Base-by-base conservation (phyloP, 2,329 filamentous ascomycete species). In the Acrocalymma vagum region DNA sequence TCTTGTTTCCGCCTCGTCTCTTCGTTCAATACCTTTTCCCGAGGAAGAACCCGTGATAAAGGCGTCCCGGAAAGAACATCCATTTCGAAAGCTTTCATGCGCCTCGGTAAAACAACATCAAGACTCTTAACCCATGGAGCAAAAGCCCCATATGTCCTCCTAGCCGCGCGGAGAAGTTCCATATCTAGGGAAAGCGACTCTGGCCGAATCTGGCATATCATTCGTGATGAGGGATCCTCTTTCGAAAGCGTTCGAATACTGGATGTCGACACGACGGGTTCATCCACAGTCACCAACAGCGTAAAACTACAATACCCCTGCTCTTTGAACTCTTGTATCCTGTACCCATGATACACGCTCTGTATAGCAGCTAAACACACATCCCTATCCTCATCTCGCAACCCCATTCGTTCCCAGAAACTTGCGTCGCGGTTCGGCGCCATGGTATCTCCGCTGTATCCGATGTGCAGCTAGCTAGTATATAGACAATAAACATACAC, bases 171-270 rank as follows among this genome's bases (percentile, higher is more conserved):
- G 3, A 46, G 29, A 9, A 63, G 51, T 6, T 36, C 6, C n/a
- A 63, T 29, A 28, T 63, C 50, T 4, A 66, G 45, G 0, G 48
- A 38, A 39, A 65, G 53, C 30, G 47, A 51, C 6, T 34, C 6
- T 6, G 63, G 57, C 3, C 65, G 56, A n/a, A 68, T 25, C 34
- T 68, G 65, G 6, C n/a, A n/a, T n/a, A n/a, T n/a, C n/a, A n/a
- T n/a, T n/a, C n/a, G 66, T 34, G 6, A 68, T 53, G 9, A 41
- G 16, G 6, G 28, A 9, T 17, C n/a, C 13, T n/a, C 3, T 25
- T 38, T 24, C 26, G 6, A n/a, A 24, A 51, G 17, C 14, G 51
- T 52, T 17, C 24, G 45, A 24, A 48, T 54, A 17, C 51, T 51
- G 13, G 39, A 45, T 4, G 47, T 48, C 22, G 51, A 48, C 26